A percentile compares a stretch with the other conserved stretches of the same genome.
phyloP scores from a whole-genome alignment of 805 yeast species.

The Pichia deserticola region DNA sequence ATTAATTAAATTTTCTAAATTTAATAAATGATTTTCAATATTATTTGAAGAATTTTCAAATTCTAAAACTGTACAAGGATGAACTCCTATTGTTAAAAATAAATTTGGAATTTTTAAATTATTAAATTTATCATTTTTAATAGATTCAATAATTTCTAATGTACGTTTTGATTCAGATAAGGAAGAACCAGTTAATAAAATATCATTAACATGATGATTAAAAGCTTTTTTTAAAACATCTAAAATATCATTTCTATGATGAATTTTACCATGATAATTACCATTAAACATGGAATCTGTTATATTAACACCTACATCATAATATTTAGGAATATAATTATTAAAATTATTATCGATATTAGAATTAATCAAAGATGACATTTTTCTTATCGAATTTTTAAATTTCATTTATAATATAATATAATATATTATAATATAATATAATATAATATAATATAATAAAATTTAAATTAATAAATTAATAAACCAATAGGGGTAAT shows the following conservation, averaged over 20 bases:
- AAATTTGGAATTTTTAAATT: conserved; percentile 25
- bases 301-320: conserved; percentile 52
- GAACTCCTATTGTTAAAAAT: conserved; percentile 83
- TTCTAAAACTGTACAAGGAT: conserved; percentile 80
- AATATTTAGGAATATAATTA: conserved; percentile 29
- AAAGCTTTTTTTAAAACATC: conserved; percentile 62
- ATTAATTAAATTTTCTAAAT: conserved; percentile 42
- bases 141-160: conserved; percentile 39
- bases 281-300: conserved; percentile 90
- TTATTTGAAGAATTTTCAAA: conserved; percentile 27
- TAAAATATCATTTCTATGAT: conserved; percentile 60
- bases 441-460: too few species aligned
- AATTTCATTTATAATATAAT: too few species aligned
- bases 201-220: conserved; percentile 52
- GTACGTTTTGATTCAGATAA: conserved; percentile 60
- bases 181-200: conserved; percentile 81
- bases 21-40: conserved; percentile 36
- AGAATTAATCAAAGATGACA: not conserved
- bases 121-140: conserved; percentile 8
- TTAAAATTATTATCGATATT: not conserved
- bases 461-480: too few species aligned
- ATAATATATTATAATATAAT: too few species aligned
- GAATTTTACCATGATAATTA: conserved; percentile 53
- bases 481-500: too few species aligned
- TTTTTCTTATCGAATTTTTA: not conserved